Conservation (phyloP, 495 filamentous ascomycete species). For the Podospora australis region DNA sequence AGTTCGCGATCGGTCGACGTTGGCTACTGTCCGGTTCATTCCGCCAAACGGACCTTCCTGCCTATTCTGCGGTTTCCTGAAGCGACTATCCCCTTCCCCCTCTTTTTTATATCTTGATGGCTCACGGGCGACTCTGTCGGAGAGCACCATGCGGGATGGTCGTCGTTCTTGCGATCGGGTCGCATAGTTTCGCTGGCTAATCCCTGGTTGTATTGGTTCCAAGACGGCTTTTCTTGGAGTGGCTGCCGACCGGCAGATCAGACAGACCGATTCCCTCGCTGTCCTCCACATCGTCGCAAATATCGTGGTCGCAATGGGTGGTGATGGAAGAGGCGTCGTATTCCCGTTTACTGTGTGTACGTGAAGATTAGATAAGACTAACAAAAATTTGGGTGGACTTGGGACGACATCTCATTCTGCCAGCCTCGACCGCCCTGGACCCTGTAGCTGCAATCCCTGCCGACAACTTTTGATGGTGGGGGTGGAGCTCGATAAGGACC, state of each 20-base stretch:
- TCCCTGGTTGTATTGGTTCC: constrained; percentile 25
- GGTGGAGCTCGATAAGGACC: neutral
- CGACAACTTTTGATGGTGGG: neutral
- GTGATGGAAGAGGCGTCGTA: too few relatives aligned
- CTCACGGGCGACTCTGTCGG: constrained; percentile 57
- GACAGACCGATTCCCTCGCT: constrained; percentile 27
- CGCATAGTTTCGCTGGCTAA: constrained; percentile 27
- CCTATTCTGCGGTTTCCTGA: constrained; percentile 31
- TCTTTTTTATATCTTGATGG: constrained; percentile 28
- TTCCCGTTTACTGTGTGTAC: neutral
- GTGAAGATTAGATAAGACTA: neutral
- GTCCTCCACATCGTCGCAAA: constrained; percentile 26
- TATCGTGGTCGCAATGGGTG: neutral
- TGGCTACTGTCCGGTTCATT: constrained; percentile 71
- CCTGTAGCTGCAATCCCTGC: neutral
- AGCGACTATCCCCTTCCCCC: constrained; percentile 28
- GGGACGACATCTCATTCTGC: constrained; percentile 7
- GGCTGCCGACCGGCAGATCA: constrained; percentile 25
- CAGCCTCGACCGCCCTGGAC: constrained; percentile 6
- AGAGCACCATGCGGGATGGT: constrained; percentile 74
- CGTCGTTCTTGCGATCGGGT: constrained; percentile 32
- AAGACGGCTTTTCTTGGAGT: constrained; percentile 7
- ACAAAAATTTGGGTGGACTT: constrained; percentile 11
- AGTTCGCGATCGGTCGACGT: constrained; percentile 33
- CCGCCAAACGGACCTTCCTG: constrained; percentile 61